phyloP scores from a whole-genome alignment of 2,329 filamentous ascomycete species.

The Ophiocordyceps camponoti-floridani region DNA sequence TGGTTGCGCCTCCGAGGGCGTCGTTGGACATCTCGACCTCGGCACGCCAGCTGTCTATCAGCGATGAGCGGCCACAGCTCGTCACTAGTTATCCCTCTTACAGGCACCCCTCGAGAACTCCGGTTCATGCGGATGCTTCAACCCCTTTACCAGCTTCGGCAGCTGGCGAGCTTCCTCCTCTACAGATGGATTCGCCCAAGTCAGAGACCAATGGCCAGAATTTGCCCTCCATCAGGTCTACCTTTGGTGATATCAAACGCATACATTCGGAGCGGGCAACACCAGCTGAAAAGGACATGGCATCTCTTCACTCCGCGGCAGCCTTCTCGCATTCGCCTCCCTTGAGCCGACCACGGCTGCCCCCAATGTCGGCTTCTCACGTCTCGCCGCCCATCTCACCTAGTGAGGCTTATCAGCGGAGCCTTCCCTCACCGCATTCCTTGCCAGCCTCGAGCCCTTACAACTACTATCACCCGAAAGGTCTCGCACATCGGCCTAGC shows the following conservation, averaged over 20 bases:
- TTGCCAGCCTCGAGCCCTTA: slow-evolving; percentile 21
- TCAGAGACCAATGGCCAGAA: slow-evolving; percentile 16
- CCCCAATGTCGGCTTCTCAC: slow-evolving; percentile 11
- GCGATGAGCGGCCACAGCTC: slow-evolving; percentile 11
- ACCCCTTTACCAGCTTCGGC: slow-evolving; percentile 7
- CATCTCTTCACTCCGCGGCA: slow-evolving; percentile 8
- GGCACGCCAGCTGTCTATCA: slow-evolving; percentile 15
- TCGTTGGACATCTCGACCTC: slow-evolving; percentile 12
- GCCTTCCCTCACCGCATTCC: slow-evolving; percentile 28
- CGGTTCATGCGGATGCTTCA: slow-evolving; percentile 7
- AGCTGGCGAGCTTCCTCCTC: slow-evolving; percentile 16
- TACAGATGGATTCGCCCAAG: slow-evolving; percentile 17
- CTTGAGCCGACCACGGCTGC: slow-evolving; percentile 12
- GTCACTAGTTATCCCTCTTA: slow-evolving; percentile 1
- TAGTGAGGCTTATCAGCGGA: slow-evolving; percentile 24
- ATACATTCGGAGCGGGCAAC: slow-evolving; percentile 12
- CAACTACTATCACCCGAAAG: slow-evolving; percentile 14
- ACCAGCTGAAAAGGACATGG: slow-evolving; percentile 14
- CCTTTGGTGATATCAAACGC: slow-evolving; percentile 16
- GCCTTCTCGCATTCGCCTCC: slow-evolving; percentile 18
- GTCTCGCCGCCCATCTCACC: slow-evolving; percentile 31
- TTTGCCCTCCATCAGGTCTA: slow-evolving; percentile 20
- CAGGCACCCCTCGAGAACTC: slow-evolving; percentile 1
- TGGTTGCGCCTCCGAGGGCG: slow-evolving; percentile 4
- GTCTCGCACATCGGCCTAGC: slow-evolving; percentile 15